Evolutionary conservation across 345 rosid genomes (phyloP).

Genomic region (Aethionema arabicum): DNA sequence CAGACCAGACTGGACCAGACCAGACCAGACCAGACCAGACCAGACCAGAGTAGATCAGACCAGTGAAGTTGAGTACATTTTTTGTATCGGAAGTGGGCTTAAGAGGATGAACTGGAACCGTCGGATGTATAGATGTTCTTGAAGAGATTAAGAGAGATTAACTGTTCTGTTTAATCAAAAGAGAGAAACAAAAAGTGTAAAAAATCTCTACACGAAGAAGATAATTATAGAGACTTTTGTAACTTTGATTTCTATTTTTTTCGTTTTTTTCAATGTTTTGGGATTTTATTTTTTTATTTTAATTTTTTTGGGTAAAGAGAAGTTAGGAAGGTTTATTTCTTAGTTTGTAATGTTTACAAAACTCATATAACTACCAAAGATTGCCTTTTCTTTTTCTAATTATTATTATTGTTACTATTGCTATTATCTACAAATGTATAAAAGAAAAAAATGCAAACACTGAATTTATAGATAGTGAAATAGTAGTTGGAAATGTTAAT

Average conservation of each 20-base stretch:
- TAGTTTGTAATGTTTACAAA: conserved; percentile 5
- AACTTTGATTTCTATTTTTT: conserved; percentile 11
- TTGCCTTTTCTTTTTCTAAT: too few relatives aligned
- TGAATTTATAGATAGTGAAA: too few relatives aligned
- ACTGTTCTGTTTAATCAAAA: background rate
- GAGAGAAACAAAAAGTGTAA: conserved; percentile 28
- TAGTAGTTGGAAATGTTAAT: too few relatives aligned
- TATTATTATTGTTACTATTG: too few relatives aligned
- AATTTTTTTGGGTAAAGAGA: conserved; percentile 18
- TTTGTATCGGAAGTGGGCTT: conserved; percentile 30
- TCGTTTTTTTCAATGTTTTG: conserved; percentile 16
- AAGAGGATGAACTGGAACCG: conserved; percentile 24
- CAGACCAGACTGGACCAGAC: too few relatives aligned
- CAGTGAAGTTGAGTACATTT: background rate
- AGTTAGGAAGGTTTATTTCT: conserved; percentile 20
- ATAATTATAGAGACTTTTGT: conserved; percentile 30
- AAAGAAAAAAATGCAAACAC: too few relatives aligned
- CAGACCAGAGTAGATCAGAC: too few relatives aligned
- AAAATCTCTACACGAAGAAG: conserved; percentile 34
- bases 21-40: too few relatives aligned
- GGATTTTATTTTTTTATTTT: background rate
- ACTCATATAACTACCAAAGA: too few relatives aligned
- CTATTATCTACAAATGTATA: too few relatives aligned
- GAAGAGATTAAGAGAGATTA: background rate
- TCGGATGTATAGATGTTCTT: conserved; percentile 31